Base-by-base conservation (phyloP, 83 land plant genomes). In the Isoetes engelmannii region DNA sequence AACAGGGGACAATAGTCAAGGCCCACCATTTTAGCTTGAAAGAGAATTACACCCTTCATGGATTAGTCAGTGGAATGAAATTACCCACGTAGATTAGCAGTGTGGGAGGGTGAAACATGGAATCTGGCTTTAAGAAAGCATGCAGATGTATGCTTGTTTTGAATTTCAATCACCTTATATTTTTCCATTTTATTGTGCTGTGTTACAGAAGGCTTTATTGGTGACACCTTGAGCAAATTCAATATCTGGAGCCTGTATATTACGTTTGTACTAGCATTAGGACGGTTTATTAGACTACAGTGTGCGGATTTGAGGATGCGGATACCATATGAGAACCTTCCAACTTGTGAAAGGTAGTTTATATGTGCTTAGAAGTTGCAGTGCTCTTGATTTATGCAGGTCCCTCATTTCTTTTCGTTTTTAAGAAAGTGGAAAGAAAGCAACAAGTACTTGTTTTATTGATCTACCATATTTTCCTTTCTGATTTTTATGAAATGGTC, bases 201-300 rank as follows among this genome's bases (percentile, higher is more conserved):
- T 12, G 17, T 67, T 53, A 28, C 86, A 94, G 99, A 85, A 74
- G 99, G 99, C 19, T 72, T 94, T 69, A 85, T 94, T 80, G 97
- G 99, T 4, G 99, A 94, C 45, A 91, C 99, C 19, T 85, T 94
- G 4, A 91, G 90, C 86, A 94, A 89, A 79, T 94, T 94, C 81
- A 94, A 91, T 83, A 94, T 94, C 44, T 91, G 97, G 97, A 87
- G 97, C 75, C 81, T 94, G 63, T 94, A 94, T 80, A 78, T 94
- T 19, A 90, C 99, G 62, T 94, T 94, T 82, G 99, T 94, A 56
- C 75, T 94, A 59, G 97, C 99, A 7, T 90, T 94, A 54, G 99
- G 92, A 8, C 88, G 99, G 9, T 94, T 94, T 67, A 90, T 94
- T 71, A 82, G 97, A 73, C 81, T 94, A 61, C 99, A 94, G 50